phyloP scores from a whole-genome alignment of 1,139 yeast species.

The Blastobotrys indianensis region DNA sequence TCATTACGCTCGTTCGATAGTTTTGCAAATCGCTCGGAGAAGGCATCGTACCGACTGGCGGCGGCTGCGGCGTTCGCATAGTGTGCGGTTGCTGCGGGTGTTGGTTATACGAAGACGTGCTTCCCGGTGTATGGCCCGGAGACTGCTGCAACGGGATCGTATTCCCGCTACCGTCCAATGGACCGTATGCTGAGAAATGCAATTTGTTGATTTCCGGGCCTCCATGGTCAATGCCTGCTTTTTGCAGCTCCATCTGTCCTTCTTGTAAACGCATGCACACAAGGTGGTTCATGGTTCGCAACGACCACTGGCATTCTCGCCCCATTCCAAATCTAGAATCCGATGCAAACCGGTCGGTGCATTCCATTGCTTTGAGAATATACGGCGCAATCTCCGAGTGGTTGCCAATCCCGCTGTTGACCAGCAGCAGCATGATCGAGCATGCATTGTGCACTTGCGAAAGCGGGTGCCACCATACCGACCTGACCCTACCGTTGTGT shows the following conservation, averaged over 20 bases:
- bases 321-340: conserved; percentile 53
- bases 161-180: conserved; percentile 13
- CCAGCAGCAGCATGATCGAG: conserved; percentile 41
- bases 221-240: conserved; percentile 53
- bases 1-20: background rate
- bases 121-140: background rate
- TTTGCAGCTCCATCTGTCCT: conserved; percentile 35
- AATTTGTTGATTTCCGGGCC: conserved; percentile 48
- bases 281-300: conserved; percentile 52
- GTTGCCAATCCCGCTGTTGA: conserved; percentile 38
- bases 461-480: conserved; percentile 54
- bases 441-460: conserved; percentile 46
- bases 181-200: conserved; percentile 35
- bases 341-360: conserved; percentile 36
- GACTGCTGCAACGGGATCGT: conserved; percentile 1
- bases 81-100: background rate
- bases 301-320: conserved; percentile 58
- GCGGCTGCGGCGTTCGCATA: background rate
- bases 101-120: background rate
- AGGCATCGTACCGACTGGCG: background rate
- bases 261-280: conserved; percentile 44
- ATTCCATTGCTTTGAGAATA: conserved; percentile 24
- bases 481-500: conserved; percentile 18
- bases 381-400: conserved; percentile 20
- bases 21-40: background rate